Evolutionary conservation across 495 filamentous ascomycete species (phyloP).

Genomic region (Penicillium chermesinum): DNA sequence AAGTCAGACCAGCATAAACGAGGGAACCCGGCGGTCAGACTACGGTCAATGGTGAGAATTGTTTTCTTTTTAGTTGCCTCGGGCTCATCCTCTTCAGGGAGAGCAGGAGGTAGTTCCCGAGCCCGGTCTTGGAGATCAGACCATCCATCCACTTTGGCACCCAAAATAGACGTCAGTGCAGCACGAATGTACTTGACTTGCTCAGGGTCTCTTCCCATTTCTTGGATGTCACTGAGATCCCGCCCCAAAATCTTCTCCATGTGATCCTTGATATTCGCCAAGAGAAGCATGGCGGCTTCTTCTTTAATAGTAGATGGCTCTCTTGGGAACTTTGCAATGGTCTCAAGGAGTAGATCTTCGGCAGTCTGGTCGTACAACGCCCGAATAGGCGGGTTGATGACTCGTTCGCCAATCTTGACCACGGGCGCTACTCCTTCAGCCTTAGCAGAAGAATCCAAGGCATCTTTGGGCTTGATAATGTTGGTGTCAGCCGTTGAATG

Average conservation of each 20-base stretch:
- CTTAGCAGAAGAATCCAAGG: constrained; percentile 33
- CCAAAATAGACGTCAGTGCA: constrained; percentile 43
- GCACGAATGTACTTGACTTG: constrained; percentile 45
- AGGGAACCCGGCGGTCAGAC: constrained; percentile 38
- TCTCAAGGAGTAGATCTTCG: constrained; percentile 43
- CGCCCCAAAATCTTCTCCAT: constrained; percentile 47
- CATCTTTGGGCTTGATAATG: constrained; percentile 44
- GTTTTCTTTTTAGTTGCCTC: constrained; percentile 37
- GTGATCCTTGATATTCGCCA: constrained; percentile 47
- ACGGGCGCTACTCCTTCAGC: constrained; percentile 42
- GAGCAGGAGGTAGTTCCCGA: constrained; percentile 35
- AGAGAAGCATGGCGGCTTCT: constrained; percentile 46
- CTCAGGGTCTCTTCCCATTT: constrained; percentile 46
- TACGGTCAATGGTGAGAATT: constrained; percentile 43
- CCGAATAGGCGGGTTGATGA: constrained; percentile 42
- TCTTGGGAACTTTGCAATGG: constrained; percentile 43
- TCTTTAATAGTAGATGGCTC: constrained; percentile 47
- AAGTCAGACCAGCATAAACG: constrained; percentile 46
- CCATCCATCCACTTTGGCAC: constrained; percentile 46
- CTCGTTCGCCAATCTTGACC: constrained; percentile 41
- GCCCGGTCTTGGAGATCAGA: constrained; percentile 42
- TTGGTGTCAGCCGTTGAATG: constrained; percentile 50
- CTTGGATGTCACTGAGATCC: constrained; percentile 42
- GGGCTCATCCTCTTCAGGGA: constrained; percentile 32
- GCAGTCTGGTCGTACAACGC: constrained; percentile 46